These are phyloP conservation scores for Hypoxylon sp. DNA, from an alignment of 2,329 filamentous ascomycete genomes.

Conservation along the genomic window DNA sequence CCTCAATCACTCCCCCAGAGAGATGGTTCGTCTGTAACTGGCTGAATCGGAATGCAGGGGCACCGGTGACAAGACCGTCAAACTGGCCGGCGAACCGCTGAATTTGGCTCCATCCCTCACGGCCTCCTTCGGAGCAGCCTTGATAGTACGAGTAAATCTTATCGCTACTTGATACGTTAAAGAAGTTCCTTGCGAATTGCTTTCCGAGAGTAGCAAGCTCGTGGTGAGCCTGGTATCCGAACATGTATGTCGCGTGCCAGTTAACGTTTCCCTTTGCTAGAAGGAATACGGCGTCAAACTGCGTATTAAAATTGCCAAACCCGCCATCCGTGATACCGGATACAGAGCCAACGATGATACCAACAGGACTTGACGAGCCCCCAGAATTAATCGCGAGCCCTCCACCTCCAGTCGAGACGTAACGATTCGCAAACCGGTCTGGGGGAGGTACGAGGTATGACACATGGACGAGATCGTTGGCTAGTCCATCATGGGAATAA, in stretches of 20 bases:
- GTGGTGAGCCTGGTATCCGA: constrained; percentile 57
- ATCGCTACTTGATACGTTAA: constrained; percentile 50
- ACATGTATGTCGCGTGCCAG: constrained; percentile 56
- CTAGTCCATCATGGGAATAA: constrained; percentile 46
- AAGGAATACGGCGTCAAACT: constrained; percentile 57
- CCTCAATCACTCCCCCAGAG: constrained; percentile 57
- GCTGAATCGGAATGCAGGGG: constrained; percentile 63
- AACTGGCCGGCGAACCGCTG: constrained; percentile 66
- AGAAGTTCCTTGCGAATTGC: constrained; percentile 60
- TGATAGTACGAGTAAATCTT: constrained; percentile 65
- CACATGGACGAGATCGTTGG: constrained; percentile 46
- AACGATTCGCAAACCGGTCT: constrained; percentile 44
- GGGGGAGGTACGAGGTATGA: constrained; percentile 46
- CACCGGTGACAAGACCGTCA: constrained; percentile 62
- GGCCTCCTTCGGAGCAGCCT: constrained; percentile 68
- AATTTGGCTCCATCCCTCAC: constrained; percentile 64
- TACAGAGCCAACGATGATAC: constrained; percentile 60
- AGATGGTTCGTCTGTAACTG: constrained; percentile 64
- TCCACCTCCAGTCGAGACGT: constrained; percentile 57
- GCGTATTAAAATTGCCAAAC: constrained; percentile 62
- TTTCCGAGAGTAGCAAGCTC: constrained; percentile 60
- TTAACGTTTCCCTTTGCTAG: constrained; percentile 59
- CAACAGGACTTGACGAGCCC: constrained; percentile 51
- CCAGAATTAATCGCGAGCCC: constrained; percentile 56
- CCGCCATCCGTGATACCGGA: constrained; percentile 65